Conservation (phyloP, 1,139 yeast species). For the Yamadazyma triangularis region DNA sequence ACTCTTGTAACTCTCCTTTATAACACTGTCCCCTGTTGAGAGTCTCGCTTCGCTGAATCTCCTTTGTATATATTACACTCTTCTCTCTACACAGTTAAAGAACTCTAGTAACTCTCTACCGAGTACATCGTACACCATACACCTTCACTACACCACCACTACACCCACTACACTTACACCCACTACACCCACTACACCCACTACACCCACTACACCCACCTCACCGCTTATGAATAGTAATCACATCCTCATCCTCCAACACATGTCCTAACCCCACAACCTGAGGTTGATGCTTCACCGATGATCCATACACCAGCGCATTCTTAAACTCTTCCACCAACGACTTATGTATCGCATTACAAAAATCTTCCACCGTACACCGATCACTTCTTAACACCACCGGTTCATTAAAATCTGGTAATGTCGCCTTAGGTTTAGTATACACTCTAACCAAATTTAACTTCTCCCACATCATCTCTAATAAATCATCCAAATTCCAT, state of each 20-base stretch:
- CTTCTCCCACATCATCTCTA: constrained; percentile 93
- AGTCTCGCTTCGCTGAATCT: too few species aligned
- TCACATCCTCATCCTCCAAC: constrained; percentile 93
- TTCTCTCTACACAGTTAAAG: too few species aligned
- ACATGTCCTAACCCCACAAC: constrained; percentile 81
- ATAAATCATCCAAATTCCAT: constrained; percentile 93
- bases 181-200: too few species aligned
- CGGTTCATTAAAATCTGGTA: constrained; percentile 94
- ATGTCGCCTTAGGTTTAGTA: constrained; percentile 92
- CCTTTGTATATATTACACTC: too few species aligned
- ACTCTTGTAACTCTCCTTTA: too few species aligned
- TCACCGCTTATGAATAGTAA: constrained; percentile 83
- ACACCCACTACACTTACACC: too few species aligned
- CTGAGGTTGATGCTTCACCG: constrained; percentile 97
- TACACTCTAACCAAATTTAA: constrained; percentile 91
- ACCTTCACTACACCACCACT: too few species aligned
- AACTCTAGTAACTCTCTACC: too few species aligned
- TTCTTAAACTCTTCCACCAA: constrained; percentile 89
- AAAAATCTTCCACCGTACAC: constrained; percentile 89
- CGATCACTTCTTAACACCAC: constrained; percentile 81
- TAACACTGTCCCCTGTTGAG: too few species aligned
- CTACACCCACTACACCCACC: too few species aligned
- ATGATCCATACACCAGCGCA: constrained; percentile 86
- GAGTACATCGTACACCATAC: too few species aligned
- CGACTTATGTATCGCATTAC: constrained; percentile 93